phyloP scores from a whole-genome alignment of 352 stramenopile species.

The Globisporangium paroecandrum region DNA sequence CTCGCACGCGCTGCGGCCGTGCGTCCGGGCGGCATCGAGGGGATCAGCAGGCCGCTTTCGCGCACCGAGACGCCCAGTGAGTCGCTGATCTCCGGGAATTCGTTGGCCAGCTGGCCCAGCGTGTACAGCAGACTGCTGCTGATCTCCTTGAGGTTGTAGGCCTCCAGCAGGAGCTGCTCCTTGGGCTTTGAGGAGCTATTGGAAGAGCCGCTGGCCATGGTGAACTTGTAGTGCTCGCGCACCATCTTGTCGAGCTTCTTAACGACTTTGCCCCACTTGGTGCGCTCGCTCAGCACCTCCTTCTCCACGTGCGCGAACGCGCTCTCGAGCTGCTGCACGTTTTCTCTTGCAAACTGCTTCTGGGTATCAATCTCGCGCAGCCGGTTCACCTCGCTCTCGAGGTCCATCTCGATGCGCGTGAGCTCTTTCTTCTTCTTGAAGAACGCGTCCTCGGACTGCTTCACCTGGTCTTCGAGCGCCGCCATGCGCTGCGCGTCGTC shows the following conservation, averaged over 20 bases:
- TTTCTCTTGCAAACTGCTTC: slow-evolving; percentile 58
- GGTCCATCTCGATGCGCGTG: slow-evolving; percentile 84
- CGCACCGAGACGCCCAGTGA: slow-evolving; percentile 64
- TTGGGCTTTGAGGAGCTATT: slow-evolving; percentile 38
- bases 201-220: background rate
- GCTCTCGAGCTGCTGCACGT: slow-evolving; percentile 55
- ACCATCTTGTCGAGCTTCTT: slow-evolving; percentile 72
- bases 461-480: slow-evolving; percentile 85
- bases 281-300: slow-evolving; percentile 58
- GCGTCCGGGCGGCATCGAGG: slow-evolving; percentile 61
- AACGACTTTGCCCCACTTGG: slow-evolving; percentile 66
- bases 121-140: slow-evolving; percentile 88
- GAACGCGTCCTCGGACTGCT: slow-evolving; percentile 83
- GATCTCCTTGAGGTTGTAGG: slow-evolving; percentile 76
- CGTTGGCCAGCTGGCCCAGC: slow-evolving; percentile 88
- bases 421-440: slow-evolving; percentile 95
- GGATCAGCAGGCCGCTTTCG: slow-evolving; percentile 76
- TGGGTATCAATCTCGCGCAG: slow-evolving; percentile 71
- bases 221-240: slow-evolving; percentile 47
- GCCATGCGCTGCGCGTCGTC: slow-evolving; percentile 85
- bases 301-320: slow-evolving; percentile 65
- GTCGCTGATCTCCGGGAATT: slow-evolving; percentile 93
- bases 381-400: slow-evolving; percentile 61
- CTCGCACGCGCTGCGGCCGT: slow-evolving; percentile 45
- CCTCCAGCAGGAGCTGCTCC: slow-evolving; percentile 84